Base-by-base conservation (phyloP, 345 rosid genomes). In the Boechera retrofracta region DNA sequence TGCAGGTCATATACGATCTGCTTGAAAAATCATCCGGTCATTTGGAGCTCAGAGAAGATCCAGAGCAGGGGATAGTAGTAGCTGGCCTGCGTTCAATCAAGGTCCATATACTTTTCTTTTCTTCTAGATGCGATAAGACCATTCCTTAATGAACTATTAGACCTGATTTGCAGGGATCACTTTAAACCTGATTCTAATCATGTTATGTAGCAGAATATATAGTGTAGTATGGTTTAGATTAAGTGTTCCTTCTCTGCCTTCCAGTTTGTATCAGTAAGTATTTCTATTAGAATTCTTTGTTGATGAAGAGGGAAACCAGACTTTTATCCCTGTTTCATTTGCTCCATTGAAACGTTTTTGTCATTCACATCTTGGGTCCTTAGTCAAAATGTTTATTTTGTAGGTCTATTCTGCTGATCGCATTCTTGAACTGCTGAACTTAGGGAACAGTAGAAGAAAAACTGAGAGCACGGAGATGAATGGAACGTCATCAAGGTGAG, bases 21-120 rank as follows among this genome's bases (percentile, higher is more conserved):
- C 97, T 94, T 15, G 97, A 92, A 80, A 94, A 84, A 82, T 89
- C 97, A 57, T 94, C 97, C 0, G 92, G 92, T 41, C 93, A 91
- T 83, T 80, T 94, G 83, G 98, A 94, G 83, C 97, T 94, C 59
- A 86, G 98, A 80, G 98, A 94, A 82, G 98, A 94, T 88, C 98
- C 98, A 59, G 89, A 86, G 77, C 81, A 89, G 62, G 98, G 98
- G 71, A 89, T 94, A 76, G 76, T 85, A 85, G 97, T 94, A 82
- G 83, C 94, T 71, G 98, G 97, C 56, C 83, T 92, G 79, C 86
- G 93, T 80, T 84, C 88, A 73, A 90, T 94, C 61, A 92, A 94
- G 98, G 98, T 91, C 68, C 63, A 26, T 74, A 31, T 75, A 63
- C 68, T 71, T 80, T 63, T 61, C 7, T 63, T 52, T 10, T 15